Evolutionary conservation across 139 green algal genomes (phyloP).

Genomic region (Closterium sp.): DNA sequence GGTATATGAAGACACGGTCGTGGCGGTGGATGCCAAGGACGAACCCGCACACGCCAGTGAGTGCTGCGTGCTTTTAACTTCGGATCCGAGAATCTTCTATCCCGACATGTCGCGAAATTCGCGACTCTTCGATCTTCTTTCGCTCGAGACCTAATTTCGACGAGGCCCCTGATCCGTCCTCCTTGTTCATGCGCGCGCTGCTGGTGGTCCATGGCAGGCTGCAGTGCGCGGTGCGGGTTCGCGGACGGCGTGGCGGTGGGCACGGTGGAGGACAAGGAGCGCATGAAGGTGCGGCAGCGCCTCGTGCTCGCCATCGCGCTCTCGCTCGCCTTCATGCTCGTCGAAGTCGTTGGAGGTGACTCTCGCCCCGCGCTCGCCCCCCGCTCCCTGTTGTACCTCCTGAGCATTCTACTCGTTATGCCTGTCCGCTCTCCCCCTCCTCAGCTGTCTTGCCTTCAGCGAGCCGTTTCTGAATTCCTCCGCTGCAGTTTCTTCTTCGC

Average conservation of each 20-base stretch:
- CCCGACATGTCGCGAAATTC: not conserved
- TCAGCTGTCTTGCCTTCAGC: not conserved
- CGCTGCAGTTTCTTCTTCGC: not conserved
- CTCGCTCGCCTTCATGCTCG: constrained; percentile 36
- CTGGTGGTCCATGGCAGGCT: not conserved
- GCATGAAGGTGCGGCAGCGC: constrained; percentile 20
- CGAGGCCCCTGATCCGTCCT: no score
- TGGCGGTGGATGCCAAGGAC: not conserved
- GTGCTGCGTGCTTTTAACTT: not conserved
- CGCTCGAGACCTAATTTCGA: no score
- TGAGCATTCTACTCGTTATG: no score
- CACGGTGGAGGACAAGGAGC: constrained; percentile 17
- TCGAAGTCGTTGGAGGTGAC: constrained; percentile 44
- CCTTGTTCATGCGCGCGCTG: not conserved
- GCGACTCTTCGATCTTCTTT: not conserved
- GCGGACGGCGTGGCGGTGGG: not conserved
- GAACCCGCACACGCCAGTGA: not conserved
- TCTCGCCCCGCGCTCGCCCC: not conserved
- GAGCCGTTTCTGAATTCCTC: not conserved
- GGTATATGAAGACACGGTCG: not conserved
- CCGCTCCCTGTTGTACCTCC: not conserved
- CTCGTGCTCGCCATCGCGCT: constrained; percentile 36
- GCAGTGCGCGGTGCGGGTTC: not conserved
- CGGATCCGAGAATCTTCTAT: not conserved
- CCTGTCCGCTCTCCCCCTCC: no score